Evolutionary conservation across 108 stramenopile genomes (phyloP), one percentile per base, ranked within the genome.

Genomic region (Aurantiochytrium sp.): DNA sequence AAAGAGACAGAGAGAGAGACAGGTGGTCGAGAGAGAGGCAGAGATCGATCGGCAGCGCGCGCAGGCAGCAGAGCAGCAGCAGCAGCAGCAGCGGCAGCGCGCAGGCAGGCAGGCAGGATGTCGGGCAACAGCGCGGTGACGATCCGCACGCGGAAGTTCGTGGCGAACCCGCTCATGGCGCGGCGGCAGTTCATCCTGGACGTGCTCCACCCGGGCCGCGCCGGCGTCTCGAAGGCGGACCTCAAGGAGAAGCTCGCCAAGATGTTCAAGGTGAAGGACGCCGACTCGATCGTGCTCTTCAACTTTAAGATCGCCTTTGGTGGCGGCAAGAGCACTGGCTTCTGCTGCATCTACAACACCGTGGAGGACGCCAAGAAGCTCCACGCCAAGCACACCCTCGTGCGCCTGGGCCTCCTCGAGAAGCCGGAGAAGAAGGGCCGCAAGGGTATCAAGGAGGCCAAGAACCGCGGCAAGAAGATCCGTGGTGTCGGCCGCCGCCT

Each of bases 391-490:
- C 94, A 97, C 93, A 91, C 97, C 69, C 93, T 97, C 68, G 92
- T 97, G 42, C 96, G 96, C 34, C 90, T 93, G 68, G 98, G 98
- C 89, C 55, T 97, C 31, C 73, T 85, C 81, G 94, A 95, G 88
- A 94, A 94, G 94, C 94, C 73, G 19, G 73, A 94, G 88, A 97
- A 99, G 91, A 90, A 92, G 85, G 96, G 95, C 87, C 93, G 99
- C 55, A 99, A 98, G 95, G 96, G 97, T 59, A 97, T 98, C 90
- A 98, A 98, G 96, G 98, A 98, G 91, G 96, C 96, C 87, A 99
- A 99, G 97, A 98, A 99, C 93, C 96, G 97, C 92, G 95, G 93
- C 55, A 95, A 95, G 95, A 99, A 99, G 97, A 89, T 97, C 89
- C 95, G 97, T 59, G 99, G 99, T 92, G 97, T 97, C 34, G 99